Evolutionary conservation across 225 moss, liverwort and hornwort species (phyloP).

Genomic region (Pleurozium schreberi): DNA sequence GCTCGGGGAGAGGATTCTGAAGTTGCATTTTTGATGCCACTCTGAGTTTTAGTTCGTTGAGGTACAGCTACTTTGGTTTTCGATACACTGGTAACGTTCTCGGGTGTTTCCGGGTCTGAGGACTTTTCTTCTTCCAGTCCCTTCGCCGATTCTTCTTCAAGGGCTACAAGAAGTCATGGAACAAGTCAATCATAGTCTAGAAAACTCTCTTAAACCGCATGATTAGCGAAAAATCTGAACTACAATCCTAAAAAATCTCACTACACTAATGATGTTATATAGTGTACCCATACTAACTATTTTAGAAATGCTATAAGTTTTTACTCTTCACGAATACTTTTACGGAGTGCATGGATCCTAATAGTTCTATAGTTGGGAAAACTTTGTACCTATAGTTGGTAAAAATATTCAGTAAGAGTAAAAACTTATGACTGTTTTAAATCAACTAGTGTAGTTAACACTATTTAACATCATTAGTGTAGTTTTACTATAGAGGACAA

Average conservation of each 20-base stretch:
- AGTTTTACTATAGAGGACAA: neutral
- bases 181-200: neutral
- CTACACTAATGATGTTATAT: too few species aligned
- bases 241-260: neutral
- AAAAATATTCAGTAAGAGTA: too few species aligned
- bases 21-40: neutral
- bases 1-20: neutral
- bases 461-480: too few species aligned
- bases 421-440: too few species aligned
- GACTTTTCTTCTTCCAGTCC: neutral
- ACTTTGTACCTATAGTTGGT: too few species aligned
- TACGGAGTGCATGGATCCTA: too few species aligned
- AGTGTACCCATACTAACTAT: too few species aligned
- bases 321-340: too few species aligned
- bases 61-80: neutral
- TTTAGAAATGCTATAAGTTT: too few species aligned
- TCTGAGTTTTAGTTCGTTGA: constrained; percentile 2
- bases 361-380: too few species aligned
- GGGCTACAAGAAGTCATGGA: neutral
- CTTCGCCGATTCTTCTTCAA: neutral
- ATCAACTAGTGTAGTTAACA: too few species aligned
- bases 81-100: neutral
- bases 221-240: neutral
- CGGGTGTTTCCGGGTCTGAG: neutral
- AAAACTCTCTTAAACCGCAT: neutral